phyloP scores from a whole-genome alignment of 2,329 filamentous ascomycete genomes.

The Calycina herbarum region DNA sequence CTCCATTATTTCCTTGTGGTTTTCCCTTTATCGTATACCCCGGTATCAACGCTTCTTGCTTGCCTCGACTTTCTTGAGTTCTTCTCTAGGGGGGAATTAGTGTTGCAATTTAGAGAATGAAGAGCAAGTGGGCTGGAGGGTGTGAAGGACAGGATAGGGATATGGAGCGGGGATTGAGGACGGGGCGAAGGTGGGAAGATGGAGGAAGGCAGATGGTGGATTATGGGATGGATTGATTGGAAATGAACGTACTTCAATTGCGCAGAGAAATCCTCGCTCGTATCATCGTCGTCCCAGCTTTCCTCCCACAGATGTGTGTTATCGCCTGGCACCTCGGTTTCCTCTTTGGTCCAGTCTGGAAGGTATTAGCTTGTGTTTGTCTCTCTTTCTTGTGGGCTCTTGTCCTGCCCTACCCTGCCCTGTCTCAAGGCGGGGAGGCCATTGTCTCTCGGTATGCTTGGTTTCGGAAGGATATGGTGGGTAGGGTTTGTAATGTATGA shows the following conservation, averaged over 20 bases:
- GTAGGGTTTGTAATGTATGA: background rate
- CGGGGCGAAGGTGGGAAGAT: too few species aligned
- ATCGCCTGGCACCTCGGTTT: slow-evolving; percentile 77
- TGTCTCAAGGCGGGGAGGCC: background rate
- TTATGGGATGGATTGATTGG: too few species aligned
- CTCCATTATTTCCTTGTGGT: slow-evolving; percentile 28
- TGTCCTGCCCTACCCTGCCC: too few species aligned
- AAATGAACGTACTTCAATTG: slow-evolving; percentile 72
- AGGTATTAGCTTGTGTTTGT: background rate
- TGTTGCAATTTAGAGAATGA: background rate
- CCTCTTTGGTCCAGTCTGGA: slow-evolving; percentile 88
- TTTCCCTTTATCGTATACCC: slow-evolving; percentile 28
- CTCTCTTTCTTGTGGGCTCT: background rate
- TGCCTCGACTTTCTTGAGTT: slow-evolving; percentile 89
- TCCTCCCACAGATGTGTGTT: slow-evolving; percentile 95
- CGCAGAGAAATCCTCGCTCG: slow-evolving; percentile 91
- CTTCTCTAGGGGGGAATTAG: slow-evolving; percentile 59
- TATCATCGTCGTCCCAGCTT: slow-evolving; percentile 99
- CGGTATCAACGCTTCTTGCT: slow-evolving; percentile 60
- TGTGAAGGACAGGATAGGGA: too few species aligned
- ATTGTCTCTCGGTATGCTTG: background rate
- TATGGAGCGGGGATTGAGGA: background rate
- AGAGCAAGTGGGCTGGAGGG: too few species aligned
- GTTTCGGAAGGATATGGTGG: background rate
- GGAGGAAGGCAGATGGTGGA: too few species aligned